Conservation (phyloP, 768 basidiomycete genomes). For the Chalciporus chontae region DNA sequence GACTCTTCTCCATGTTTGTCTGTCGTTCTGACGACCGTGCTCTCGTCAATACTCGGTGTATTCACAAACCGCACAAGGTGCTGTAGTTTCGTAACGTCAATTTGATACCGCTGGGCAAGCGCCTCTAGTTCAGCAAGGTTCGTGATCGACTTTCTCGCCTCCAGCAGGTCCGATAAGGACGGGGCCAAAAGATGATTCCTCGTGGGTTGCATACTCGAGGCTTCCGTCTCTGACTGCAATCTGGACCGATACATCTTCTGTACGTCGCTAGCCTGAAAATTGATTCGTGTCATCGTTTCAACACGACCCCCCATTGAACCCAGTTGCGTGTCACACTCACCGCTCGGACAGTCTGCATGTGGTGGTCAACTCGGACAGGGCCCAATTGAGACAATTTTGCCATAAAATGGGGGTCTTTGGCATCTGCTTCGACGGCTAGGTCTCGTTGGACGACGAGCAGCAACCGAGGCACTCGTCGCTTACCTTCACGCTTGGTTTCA, state of each 20-base stretch:
- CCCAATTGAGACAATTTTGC: slow-evolving; percentile 63
- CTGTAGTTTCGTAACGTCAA: slow-evolving; percentile 53
- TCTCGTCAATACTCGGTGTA: slow-evolving; percentile 57
- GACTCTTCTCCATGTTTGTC: slow-evolving; percentile 57
- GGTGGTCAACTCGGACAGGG: slow-evolving; percentile 67
- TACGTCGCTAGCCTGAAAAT: slow-evolving; percentile 24
- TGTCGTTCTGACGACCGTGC: slow-evolving; percentile 39
- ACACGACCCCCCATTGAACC: background rate
- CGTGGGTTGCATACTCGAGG: slow-evolving; percentile 36
- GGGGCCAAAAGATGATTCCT: slow-evolving; percentile 55
- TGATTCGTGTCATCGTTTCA: background rate
- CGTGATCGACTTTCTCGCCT: slow-evolving; percentile 52
- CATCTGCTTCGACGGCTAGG: slow-evolving; percentile 59
- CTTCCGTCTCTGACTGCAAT: slow-evolving; percentile 52
- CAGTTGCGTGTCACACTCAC: slow-evolving; percentile 34
- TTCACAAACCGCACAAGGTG: slow-evolving; percentile 55
- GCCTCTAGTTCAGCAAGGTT: slow-evolving; percentile 41
- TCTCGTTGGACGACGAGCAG: background rate
- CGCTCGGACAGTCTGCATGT: slow-evolving; percentile 46
- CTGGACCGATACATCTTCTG: slow-evolving; percentile 53
- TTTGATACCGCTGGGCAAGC: slow-evolving; percentile 51
- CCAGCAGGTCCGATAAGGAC: slow-evolving; percentile 54
- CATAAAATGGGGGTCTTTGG: slow-evolving; percentile 69
- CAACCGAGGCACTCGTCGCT: background rate
- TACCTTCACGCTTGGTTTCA: slow-evolving; percentile 52